These are phyloP conservation scores for Hawksworthiomyces lignivorus DNA, from an alignment of 2,329 filamentous ascomycete genomes.

Conservation along the genomic window DNA sequence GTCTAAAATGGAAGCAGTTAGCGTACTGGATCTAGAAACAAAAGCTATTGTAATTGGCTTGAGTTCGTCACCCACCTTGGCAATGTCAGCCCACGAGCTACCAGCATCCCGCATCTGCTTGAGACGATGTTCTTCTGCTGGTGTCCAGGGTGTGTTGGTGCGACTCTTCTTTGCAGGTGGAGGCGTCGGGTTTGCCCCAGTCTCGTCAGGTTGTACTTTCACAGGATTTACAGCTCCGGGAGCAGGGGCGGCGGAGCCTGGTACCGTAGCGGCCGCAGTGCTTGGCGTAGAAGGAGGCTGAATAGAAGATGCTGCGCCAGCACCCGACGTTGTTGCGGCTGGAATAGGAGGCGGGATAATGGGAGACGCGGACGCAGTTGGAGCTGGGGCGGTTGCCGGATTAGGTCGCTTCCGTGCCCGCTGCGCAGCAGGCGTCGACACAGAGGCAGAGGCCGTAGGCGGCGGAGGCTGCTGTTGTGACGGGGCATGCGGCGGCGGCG, in stretches of 20 bases:
- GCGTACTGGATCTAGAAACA: not conserved
- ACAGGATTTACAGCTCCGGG: conserved; percentile 5
- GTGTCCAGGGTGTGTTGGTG: conserved; percentile 98
- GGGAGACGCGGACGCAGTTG: conserved; percentile 16
- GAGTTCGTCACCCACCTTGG: conserved; percentile 56
- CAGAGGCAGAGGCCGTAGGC: conserved; percentile 14
- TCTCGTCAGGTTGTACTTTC: conserved; percentile 23
- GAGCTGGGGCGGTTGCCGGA: conserved; percentile 18
- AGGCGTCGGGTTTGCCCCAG: conserved; percentile 28
- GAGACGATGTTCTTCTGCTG: conserved; percentile 82
- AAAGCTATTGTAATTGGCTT: too few species aligned
- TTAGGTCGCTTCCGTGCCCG: conserved; percentile 35
- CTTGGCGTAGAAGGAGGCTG: conserved; percentile 26
- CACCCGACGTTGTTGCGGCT: conserved; percentile 14
- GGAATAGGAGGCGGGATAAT: conserved; percentile 18
- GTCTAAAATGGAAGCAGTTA: conserved; percentile 44
- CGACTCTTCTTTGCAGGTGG: conserved; percentile 80
- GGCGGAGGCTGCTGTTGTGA: conserved; percentile 17
- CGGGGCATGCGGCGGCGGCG: conserved; percentile 8
- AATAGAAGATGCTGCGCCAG: conserved; percentile 28
- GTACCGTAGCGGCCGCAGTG: conserved; percentile 19
- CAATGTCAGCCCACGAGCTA: conserved; percentile 95
- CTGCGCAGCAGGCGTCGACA: conserved; percentile 21
- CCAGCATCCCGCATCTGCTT: conserved; percentile 92
- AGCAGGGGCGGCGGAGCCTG: conserved; percentile 14